Evolutionary conservation across 768 basidiomycete genomes (phyloP).

Genomic region (Termitomyces titanicus): DNA sequence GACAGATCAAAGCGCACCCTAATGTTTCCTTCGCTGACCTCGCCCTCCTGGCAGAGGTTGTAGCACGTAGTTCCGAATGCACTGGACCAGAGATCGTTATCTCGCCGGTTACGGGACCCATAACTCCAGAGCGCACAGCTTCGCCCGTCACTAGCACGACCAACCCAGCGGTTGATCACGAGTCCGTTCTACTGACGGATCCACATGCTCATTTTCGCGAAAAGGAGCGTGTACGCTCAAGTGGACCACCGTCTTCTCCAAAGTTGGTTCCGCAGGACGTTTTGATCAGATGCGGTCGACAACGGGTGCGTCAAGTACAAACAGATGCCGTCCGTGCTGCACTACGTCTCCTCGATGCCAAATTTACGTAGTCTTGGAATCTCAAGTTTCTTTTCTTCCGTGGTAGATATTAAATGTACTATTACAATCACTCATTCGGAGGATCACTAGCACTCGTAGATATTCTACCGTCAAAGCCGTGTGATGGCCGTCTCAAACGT

Average conservation of each 20-base stretch:
- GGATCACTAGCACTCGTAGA: neutral
- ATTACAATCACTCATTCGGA: neutral
- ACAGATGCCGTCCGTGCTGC: slow-evolving; percentile 74
- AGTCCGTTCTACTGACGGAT: slow-evolving; percentile 45
- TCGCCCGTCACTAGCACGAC: slow-evolving; percentile 24
- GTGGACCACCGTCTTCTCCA: slow-evolving; percentile 36
- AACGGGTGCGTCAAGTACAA: slow-evolving; percentile 62
- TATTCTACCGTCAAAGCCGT: neutral
- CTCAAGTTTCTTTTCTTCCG: neutral
- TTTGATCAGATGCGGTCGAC: slow-evolving; percentile 58
- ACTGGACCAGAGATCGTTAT: slow-evolving; percentile 65
- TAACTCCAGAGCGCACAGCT: slow-evolving; percentile 43
- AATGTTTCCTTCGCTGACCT: slow-evolving; percentile 86
- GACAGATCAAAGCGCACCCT: slow-evolving; percentile 81
- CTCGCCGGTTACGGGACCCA: slow-evolving; percentile 45
- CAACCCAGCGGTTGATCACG: slow-evolving; percentile 14
- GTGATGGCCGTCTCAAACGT: neutral
- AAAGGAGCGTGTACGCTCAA: slow-evolving; percentile 29
- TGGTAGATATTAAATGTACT: neutral
- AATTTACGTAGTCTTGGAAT: slow-evolving; percentile 35
- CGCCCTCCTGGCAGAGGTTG: slow-evolving; percentile 81
- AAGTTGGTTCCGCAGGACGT: slow-evolving; percentile 60
- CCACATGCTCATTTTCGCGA: slow-evolving; percentile 51
- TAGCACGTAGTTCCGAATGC: slow-evolving; percentile 78
- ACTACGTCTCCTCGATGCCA: slow-evolving; percentile 67